Percentiles rank a stretch among this genome's conserved stretches.
Conservation (phyloP, 176 grass and related monocot genomes). For the Tillandsia fasciculata region DNA sequence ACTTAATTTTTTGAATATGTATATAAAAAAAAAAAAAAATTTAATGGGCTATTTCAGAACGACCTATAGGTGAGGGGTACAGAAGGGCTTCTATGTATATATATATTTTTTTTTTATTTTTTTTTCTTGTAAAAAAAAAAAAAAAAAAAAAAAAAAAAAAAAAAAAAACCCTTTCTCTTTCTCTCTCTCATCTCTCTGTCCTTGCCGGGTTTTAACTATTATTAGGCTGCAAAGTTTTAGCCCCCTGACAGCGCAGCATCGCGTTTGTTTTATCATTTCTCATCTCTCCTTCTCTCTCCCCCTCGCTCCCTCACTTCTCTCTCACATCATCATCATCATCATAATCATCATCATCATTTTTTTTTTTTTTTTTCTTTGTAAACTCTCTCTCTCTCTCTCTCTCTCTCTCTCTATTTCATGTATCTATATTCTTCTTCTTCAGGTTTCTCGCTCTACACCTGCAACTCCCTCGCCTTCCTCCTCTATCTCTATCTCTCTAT, state of each 20-base stretch:
- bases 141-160: too few species aligned
- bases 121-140: neutral
- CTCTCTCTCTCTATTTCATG: neutral
- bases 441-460: neutral
- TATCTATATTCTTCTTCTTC: neutral
- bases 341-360: neutral
- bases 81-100: neutral
- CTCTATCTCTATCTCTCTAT: neutral
- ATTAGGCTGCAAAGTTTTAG: slow-evolving; percentile 8
- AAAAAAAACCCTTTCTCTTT: neutral
- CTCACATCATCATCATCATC: slow-evolving; percentile 7
- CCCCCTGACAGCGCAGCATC: slow-evolving; percentile 24
- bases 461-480: neutral
- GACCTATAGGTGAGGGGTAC: too few species aligned
- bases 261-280: slow-evolving; percentile 15
- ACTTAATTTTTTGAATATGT: too few species aligned
- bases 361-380: neutral
- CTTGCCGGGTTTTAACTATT: slow-evolving; percentile 18
- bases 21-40: too few species aligned
- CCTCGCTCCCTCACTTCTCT: neutral
- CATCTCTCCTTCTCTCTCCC: neutral
- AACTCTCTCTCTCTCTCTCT: neutral
- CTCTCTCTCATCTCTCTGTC: neutral
- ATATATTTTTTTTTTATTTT: neutral
- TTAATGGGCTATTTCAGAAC: too few species aligned